Percentiles rank a stretch among this genome's conserved stretches.
Evolutionary conservation across 192 early-diverging fungal genomes (phyloP).

Genomic region (Entrophospora sp.): DNA sequence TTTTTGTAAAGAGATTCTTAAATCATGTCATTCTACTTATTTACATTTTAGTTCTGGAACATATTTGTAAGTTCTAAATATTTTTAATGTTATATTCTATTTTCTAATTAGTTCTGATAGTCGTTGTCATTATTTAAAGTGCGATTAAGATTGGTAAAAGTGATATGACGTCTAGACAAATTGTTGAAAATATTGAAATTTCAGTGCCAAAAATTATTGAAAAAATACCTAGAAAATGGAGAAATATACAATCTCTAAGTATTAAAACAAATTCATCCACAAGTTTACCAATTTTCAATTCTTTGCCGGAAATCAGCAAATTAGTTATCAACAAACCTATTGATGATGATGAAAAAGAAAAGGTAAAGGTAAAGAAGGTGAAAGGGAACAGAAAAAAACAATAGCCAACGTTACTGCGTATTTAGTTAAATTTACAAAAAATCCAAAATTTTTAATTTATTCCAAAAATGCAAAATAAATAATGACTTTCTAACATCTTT

Average conservation of each 20-base stretch:
- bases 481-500: too few species aligned
- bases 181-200: constrained; percentile 69
- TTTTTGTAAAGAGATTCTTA: constrained; percentile 52
- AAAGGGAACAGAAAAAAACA: too few species aligned
- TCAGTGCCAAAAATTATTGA: constrained; percentile 52
- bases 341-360: too few species aligned
- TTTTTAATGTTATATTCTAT: background rate
- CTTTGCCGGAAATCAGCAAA: too few species aligned
- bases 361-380: too few species aligned
- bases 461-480: too few species aligned
- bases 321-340: too few species aligned
- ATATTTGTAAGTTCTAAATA: constrained; percentile 46
- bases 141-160: constrained; percentile 69
- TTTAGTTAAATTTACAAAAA: too few species aligned
- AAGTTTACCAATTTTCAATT: constrained; percentile 75
- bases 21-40: constrained; percentile 55
- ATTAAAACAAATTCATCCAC: constrained; percentile 76
- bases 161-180: constrained; percentile 41
- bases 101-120: constrained; percentile 3
- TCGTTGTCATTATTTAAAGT: constrained; percentile 34
- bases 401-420: too few species aligned
- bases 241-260: constrained; percentile 76
- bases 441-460: too few species aligned
- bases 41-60: constrained; percentile 48
- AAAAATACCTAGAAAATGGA: constrained; percentile 68